Evolutionary conservation across 805 yeast genomes (phyloP).

Genomic region (Lachancea cidri): DNA sequence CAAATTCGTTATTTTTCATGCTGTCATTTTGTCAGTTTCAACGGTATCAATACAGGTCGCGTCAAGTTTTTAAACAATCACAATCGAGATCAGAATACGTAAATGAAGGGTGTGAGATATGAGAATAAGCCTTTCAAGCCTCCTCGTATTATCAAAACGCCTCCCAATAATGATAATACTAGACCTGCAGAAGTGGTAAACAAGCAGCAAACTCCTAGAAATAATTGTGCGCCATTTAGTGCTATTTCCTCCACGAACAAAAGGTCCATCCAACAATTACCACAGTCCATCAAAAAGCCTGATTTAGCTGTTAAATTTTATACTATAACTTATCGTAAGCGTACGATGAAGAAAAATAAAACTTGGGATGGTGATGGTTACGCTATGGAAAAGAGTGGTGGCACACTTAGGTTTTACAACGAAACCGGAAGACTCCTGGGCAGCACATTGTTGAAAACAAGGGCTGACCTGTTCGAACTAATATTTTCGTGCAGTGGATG

Average conservation of each 20-base stretch:
- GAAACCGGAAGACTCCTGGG: slow-evolving; percentile 30
- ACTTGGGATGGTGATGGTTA: slow-evolving; percentile 94
- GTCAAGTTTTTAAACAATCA: background rate
- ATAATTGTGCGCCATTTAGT: background rate
- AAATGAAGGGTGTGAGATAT: slow-evolving; percentile 26
- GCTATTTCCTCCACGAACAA: background rate
- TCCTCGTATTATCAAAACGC: slow-evolving; percentile 33
- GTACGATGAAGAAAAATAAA: slow-evolving; percentile 71
- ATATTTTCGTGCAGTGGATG: slow-evolving; percentile 48
- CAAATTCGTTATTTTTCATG: background rate
- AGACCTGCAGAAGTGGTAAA: too few relatives aligned
- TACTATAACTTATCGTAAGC: slow-evolving; percentile 62
- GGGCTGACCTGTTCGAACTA: slow-evolving; percentile 32
- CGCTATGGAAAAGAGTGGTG: slow-evolving; percentile 33
- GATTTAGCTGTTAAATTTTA: slow-evolving; percentile 13
- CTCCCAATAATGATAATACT: too few relatives aligned
- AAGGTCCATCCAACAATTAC: background rate
- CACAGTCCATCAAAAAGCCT: slow-evolving; percentile 4
- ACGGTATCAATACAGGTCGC: background rate
- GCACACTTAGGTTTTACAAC: slow-evolving; percentile 23
- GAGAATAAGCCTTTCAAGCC: slow-evolving; percentile 50
- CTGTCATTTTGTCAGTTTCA: background rate
- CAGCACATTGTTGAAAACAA: slow-evolving; percentile 12
- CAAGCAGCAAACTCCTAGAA: background rate
- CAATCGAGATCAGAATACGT: background rate